Conservation (phyloP, 331 rosid species). For the Stylosanthes scabra region DNA sequence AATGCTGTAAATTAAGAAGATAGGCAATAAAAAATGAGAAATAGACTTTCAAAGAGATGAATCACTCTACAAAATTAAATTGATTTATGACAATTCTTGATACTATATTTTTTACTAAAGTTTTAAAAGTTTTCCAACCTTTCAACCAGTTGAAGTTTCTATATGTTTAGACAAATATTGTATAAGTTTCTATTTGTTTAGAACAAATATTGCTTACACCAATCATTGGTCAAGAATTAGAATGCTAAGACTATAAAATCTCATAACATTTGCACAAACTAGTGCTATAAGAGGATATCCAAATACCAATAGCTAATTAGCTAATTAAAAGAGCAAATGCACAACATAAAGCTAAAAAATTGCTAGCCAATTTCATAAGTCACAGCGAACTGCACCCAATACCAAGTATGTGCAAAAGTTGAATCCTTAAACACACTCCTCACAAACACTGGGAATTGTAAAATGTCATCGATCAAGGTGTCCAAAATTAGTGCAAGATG, state of each 20-base stretch:
- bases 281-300: neutral
- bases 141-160: conserved; percentile 12
- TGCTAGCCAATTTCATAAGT: neutral
- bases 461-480: too few relatives aligned
- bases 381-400: too few relatives aligned
- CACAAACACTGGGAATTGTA: neutral
- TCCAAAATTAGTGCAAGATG: too few relatives aligned
- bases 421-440: neutral
- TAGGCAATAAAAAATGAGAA: conserved; percentile 26
- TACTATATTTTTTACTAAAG: neutral
- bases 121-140: conserved; percentile 7
- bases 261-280: conserved; percentile 2
- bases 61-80: neutral
- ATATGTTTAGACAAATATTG: neutral
- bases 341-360: conserved; percentile 33
- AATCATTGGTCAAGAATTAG: too few relatives aligned
- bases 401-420: too few relatives aligned
- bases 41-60: conserved; percentile 4
- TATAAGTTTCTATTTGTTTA: too few relatives aligned
- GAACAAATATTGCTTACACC: too few relatives aligned
- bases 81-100: neutral
- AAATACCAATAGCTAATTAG: neutral
- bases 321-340: conserved; percentile 6
- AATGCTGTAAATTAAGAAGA: conserved; percentile 66
- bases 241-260: neutral